These are phyloP conservation scores for Chaetomium sp. DNA, from an alignment of 2,329 filamentous ascomycete genomes.

Conservation along the genomic window DNA sequence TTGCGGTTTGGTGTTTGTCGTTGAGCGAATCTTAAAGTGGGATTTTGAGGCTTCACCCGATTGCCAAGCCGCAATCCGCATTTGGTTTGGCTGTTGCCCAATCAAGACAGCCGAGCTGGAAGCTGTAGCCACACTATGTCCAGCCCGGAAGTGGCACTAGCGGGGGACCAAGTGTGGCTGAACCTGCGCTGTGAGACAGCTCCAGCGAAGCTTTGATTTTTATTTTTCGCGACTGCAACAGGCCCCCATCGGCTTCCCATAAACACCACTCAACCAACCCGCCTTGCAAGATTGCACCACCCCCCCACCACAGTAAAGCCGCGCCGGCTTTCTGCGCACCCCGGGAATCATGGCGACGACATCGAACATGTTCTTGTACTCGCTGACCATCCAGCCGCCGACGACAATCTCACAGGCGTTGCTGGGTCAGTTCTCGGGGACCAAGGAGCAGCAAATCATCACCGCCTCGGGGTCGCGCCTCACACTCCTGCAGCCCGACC, in stretches of 20 bases:
- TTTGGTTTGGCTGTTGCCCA: conserved; percentile 10
- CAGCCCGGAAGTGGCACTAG: not conserved
- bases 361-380: conserved; percentile 98
- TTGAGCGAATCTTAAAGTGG: not conserved
- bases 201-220: not conserved
- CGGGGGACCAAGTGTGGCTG: no score
- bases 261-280: conserved; percentile 8
- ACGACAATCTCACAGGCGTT: conserved; percentile 86
- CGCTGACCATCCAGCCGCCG: conserved; percentile 87
- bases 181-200: not conserved
- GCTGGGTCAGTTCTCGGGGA: conserved; percentile 90
- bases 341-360: conserved; percentile 79
- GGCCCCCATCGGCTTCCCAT: not conserved
- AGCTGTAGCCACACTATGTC: conserved; percentile 10
- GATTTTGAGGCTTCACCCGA: conserved; percentile 3
- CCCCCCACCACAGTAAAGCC: conserved; percentile 26
- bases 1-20: not conserved
- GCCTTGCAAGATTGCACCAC: conserved; percentile 11
- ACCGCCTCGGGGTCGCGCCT: conserved; percentile 87
- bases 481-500: conserved; percentile 79
- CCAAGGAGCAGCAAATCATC: conserved; percentile 95
- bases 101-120: conserved; percentile 1
- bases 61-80: not conserved
- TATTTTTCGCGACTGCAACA: not conserved
- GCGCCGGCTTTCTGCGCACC: conserved; percentile 47